phyloP scores from a whole-genome alignment of 208 protist genomes.

The Zelonia costaricensis region DNA sequence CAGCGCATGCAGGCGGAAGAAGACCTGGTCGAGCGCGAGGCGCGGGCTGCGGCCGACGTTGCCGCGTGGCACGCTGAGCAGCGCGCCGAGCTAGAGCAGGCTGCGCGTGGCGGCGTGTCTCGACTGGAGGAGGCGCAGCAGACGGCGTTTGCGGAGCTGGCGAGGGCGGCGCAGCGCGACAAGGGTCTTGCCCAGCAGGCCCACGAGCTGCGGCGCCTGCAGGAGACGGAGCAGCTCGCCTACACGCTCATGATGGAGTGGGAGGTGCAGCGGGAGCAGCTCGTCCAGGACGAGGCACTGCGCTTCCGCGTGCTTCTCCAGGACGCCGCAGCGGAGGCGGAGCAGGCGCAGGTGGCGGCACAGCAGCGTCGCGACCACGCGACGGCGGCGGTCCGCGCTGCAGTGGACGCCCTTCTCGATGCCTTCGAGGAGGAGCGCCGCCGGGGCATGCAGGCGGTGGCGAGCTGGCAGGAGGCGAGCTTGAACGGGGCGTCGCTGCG shows the following conservation, averaged over 20 bases:
- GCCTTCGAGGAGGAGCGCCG: constrained; percentile 1
- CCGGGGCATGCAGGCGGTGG: too few species aligned
- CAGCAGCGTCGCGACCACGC: constrained; percentile 4
- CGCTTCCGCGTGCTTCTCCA: background rate
- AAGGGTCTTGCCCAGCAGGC: constrained; percentile 27
- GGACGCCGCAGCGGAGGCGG: constrained; percentile 8
- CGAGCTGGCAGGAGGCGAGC: too few species aligned
- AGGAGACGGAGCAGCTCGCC: constrained; percentile 30
- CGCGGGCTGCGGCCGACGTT: constrained; percentile 25
- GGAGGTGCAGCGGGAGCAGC: constrained; percentile 29
- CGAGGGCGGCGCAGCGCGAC: constrained; percentile 11
- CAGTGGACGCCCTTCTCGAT: background rate
- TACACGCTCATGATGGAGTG: constrained; percentile 31
- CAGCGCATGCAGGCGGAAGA: constrained; percentile 57
- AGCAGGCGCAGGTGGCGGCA: background rate
- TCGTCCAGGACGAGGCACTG: constrained; percentile 20
- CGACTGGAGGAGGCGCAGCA: constrained; percentile 4
- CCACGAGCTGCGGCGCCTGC: constrained; percentile 32
- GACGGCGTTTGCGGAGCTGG: constrained; percentile 25
- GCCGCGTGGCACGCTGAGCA: constrained; percentile 20
- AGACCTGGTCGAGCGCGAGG: constrained; percentile 26
- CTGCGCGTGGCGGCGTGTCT: background rate
- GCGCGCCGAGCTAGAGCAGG: constrained; percentile 7
- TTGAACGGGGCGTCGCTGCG: too few species aligned
- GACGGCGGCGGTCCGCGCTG: background rate